Base-by-base conservation (phyloP, 2,329 filamentous ascomycete species). In the Helotiales sp. region DNA sequence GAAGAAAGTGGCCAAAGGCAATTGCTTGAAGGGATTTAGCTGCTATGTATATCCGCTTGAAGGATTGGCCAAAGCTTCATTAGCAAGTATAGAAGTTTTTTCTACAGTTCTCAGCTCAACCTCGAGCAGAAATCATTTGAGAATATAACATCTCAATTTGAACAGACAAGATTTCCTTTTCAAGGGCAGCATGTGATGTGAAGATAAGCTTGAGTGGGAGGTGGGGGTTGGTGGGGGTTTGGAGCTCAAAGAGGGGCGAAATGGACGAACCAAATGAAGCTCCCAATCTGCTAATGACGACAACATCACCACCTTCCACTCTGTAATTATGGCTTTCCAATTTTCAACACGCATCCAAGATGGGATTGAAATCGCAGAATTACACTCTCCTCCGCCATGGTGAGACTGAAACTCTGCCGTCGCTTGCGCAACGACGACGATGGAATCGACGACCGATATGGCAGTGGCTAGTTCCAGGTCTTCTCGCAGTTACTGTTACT, bases 381-480 rank as follows among this genome's bases (percentile, higher is more conserved):
- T 65, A 65, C 25, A 65, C 63, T 7, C 53, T 63, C 9, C 42
- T 65, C 19, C 55, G 60, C 1, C 53, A 57, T 22, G 61, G 61
- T 9, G 61, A 63, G 34, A 24, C 46, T 27, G 42, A 55, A 1
- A 24, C 52, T 6, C 50, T 55, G 10, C 36, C 9, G 5, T 27
- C 42, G 1, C 24, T 40, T 15, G 12, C 40, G 10, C 29, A 33
- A 25, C 47, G 51, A 5, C 51, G 33, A 40, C 34, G n/a, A 55
- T 54, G 31, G 34, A 50, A 46, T 25, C 44, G 48, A 42, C 33
- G 38, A 30, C 54, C 36, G 1, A 25, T 60, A 17, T 60, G 52
- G 51, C 57, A 63, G 48, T 63, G 55, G 55, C 7, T 44, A 1
- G 24, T 56, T n/a, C 47, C 57, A 17, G 54, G 30, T 12, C 19